Percentiles rank a stretch among this genome's conserved stretches.
Evolutionary conservation across 371 early-diverging fungal genomes (phyloP).

Genomic region (Mycotypha africana): DNA sequence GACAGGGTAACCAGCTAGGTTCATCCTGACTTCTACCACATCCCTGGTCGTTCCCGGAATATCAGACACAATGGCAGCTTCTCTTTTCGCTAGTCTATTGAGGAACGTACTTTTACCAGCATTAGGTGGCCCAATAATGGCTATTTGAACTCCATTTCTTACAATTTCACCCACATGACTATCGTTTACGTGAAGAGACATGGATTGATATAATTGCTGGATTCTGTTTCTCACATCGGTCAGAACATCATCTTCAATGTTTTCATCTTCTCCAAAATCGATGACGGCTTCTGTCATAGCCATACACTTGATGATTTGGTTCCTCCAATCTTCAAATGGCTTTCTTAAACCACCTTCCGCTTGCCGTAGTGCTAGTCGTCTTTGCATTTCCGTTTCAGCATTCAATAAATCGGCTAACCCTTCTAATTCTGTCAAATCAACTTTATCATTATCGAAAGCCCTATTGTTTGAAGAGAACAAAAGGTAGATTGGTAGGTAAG

Average conservation of each 20-base stretch:
- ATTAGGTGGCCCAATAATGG: constrained; percentile 79
- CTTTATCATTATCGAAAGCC: constrained; percentile 74
- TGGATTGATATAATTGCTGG: constrained; percentile 16
- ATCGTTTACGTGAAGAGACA: constrained; percentile 57
- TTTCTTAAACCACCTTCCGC: constrained; percentile 64
- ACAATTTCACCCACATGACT: constrained; percentile 70
- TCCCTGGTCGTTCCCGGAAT: constrained; percentile 82
- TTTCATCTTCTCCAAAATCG: constrained; percentile 84
- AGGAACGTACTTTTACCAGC: constrained; percentile 79
- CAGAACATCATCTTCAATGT: constrained; percentile 68
- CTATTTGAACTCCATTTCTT: constrained; percentile 64
- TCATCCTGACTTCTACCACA: constrained; percentile 66
- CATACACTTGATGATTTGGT: constrained; percentile 53
- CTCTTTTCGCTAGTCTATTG: constrained; percentile 65
- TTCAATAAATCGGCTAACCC: constrained; percentile 76
- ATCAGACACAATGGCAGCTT: constrained; percentile 78
- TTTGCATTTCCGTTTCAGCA: constrained; percentile 80
- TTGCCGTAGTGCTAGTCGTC: constrained; percentile 65
- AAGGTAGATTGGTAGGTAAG: too few relatives aligned
- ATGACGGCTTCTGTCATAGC: constrained; percentile 74
- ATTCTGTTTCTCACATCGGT: constrained; percentile 24
- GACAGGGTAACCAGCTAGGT: constrained; percentile 75
- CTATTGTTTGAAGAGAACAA: constrained; percentile 15
- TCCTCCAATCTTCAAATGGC: constrained; percentile 65
- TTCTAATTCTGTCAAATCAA: constrained; percentile 77